phyloP scores from a whole-genome alignment of 1,139 yeast genomes.

The Protomyces arabidopsidicola region DNA sequence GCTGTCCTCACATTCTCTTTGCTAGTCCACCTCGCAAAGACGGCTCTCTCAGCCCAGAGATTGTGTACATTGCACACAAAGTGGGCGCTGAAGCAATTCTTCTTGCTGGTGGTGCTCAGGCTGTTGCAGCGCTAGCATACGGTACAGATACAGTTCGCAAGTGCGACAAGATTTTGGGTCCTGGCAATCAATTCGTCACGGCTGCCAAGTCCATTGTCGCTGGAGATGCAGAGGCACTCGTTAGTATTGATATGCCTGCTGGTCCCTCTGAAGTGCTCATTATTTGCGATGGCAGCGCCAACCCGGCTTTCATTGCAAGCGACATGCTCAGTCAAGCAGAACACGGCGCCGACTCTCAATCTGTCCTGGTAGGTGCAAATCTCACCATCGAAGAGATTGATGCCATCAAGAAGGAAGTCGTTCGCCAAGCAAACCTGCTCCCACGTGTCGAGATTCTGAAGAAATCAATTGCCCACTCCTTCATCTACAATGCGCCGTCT shows the following conservation, averaged over 20 bases:
- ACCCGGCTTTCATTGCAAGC: conserved; percentile 91
- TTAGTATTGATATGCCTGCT: conserved; percentile 99
- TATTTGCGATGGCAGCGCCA: conserved; percentile 78
- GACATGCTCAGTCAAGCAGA: conserved; percentile 97
- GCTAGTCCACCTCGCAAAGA: conserved; percentile 98
- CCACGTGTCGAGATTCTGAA: conserved; percentile 94
- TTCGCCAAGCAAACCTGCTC: conserved; percentile 72
- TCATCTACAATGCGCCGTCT: conserved; percentile 61
- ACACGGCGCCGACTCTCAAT: conserved; percentile 98
- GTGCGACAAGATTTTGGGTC: conserved; percentile 95
- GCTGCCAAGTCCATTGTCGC: conserved; percentile 98
- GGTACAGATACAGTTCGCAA: conserved; percentile 90
- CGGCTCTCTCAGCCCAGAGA: conserved; percentile 93
- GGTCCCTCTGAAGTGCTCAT: conserved; percentile 98
- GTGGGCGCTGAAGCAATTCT: conserved; percentile 86
- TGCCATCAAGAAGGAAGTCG: conserved; percentile 74
- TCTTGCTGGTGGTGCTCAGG: conserved; percentile 99
- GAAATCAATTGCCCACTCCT: conserved; percentile 86
- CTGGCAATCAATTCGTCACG: conserved; percentile 98
- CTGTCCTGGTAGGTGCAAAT: conserved; percentile 77
- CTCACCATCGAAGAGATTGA: conserved; percentile 56
- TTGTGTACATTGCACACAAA: conserved; percentile 93
- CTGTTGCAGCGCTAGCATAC: conserved; percentile 96
- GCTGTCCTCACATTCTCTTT: conserved; percentile 84
- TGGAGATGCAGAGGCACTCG: conserved; percentile 89